A percentile compares a stretch with the other conserved stretches of the same genome.
phyloP scores from a whole-genome alignment of 371 early-diverging fungal species.

The Rhizopus arrhizus region DNA sequence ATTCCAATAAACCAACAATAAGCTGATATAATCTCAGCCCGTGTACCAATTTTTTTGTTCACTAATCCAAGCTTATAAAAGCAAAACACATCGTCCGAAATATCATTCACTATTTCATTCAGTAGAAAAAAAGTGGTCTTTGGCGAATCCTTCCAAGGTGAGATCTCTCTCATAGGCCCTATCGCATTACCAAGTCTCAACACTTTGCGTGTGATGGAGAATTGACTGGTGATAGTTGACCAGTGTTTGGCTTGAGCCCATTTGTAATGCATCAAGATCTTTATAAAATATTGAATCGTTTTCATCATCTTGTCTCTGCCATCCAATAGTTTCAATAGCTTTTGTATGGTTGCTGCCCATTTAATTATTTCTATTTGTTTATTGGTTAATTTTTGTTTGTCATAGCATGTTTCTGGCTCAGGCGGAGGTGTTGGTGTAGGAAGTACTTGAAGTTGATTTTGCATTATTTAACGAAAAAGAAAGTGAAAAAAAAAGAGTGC shows the following conservation, averaged over 20 bases:
- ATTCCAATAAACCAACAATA: constrained; percentile 68
- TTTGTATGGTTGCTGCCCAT: constrained; percentile 13
- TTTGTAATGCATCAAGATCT: constrained; percentile 60
- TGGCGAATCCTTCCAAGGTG: constrained; percentile 24
- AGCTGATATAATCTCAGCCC: constrained; percentile 54
- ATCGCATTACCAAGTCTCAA: constrained; percentile 69
- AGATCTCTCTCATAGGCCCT: constrained; percentile 56
- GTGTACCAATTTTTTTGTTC: constrained; percentile 37
- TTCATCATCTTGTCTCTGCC: constrained; percentile 87
- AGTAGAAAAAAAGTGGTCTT: constrained; percentile 17
- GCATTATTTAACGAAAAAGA: no score
- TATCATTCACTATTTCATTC: constrained; percentile 61
- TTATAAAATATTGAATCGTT: constrained; percentile 72
- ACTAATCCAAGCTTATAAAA: constrained; percentile 71
- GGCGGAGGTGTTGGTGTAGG: no score
- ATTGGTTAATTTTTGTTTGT: not conserved
- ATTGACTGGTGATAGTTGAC: constrained; percentile 62
- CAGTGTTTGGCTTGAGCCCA: constrained; percentile 47
- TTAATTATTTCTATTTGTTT: not conserved
- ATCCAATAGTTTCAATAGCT: constrained; percentile 55
- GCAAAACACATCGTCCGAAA: constrained; percentile 77
- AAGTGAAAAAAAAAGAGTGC: no score
- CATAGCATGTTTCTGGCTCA: not conserved
- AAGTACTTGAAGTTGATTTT: no score
- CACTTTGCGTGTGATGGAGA: constrained; percentile 76